phyloP scores from a whole-genome alignment of 139 green algal genomes.

The Pycnococcus provasolii region DNA sequence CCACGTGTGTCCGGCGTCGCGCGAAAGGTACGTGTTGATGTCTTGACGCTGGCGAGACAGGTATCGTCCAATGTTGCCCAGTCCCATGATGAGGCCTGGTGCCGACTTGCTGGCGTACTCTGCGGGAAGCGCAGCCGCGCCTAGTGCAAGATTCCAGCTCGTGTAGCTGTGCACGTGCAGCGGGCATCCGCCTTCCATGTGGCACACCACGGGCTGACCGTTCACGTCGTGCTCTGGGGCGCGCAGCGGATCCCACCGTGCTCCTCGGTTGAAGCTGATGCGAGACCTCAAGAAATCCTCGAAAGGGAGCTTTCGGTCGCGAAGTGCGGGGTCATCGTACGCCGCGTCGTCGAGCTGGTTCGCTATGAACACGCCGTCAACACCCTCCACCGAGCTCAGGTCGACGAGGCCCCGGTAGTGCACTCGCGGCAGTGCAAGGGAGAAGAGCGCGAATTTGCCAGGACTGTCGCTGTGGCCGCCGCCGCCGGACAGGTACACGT shows the following conservation, averaged over 20 bases:
- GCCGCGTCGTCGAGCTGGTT: conserved; percentile 49
- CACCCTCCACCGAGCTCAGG: conserved; percentile 58
- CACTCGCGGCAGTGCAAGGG: conserved; percentile 45
- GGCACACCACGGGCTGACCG: conserved; percentile 30
- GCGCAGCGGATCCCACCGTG: conserved; percentile 27
- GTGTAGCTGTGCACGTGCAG: conserved; percentile 66
- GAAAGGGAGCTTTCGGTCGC: conserved; percentile 10
- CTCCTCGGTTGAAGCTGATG: conserved; percentile 31
- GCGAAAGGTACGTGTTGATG: conserved; percentile 47
- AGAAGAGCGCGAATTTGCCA: conserved; percentile 60
- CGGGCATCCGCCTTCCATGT: conserved; percentile 35
- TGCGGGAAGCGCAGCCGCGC: conserved; percentile 28
- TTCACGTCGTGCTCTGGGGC: conserved; percentile 20
- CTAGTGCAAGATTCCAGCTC: conserved; percentile 42
- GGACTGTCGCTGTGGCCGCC: no score
- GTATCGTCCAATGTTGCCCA: conserved; percentile 63
- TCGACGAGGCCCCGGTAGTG: conserved; percentile 43
- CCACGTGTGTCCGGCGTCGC: conserved; percentile 79
- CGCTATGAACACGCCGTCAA: conserved; percentile 77
- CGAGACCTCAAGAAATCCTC: conserved; percentile 9
- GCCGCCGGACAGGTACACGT: conserved; percentile 53
- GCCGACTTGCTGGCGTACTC: conserved; percentile 74
- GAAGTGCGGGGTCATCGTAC: no score
- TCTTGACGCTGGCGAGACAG: conserved; percentile 16
- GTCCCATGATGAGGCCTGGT: conserved; percentile 77